Evolutionary conservation across 2,329 filamentous ascomycete species (phyloP), one percentile per base, ranked within the genome.

Genomic region (Dothideomycetes sp.): DNA sequence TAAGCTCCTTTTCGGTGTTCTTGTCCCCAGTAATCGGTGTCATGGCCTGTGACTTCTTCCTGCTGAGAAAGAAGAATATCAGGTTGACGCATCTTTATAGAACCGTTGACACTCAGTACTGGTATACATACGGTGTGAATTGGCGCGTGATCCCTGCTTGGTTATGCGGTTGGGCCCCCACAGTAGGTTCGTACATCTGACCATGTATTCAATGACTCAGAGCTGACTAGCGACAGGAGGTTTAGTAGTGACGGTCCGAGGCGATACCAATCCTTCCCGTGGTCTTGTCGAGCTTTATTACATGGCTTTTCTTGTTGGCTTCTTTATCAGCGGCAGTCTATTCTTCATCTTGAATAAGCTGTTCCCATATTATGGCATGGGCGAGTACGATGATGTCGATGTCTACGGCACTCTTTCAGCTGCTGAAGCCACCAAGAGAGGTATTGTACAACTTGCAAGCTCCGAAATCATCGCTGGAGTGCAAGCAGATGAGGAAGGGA

Each of bases 221-320:
- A n/a, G n/a, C n/a, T n/a, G n/a, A n/a, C n/a, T n/a, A n/a, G n/a
- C n/a, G n/a, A n/a, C n/a, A n/a, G n/a, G n/a, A n/a, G 61, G 63
- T 5, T 47, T 66, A 19, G 36, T 67, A 15, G 50, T 61, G 37
- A 62, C 55, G 4, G 56, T 60, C 7, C 42, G 55, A 15, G 49
- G 55, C 32, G 54, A 57, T 47, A 22, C 47, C 27, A 41, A 51
- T 38, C 60, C 63, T 3, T 55, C 63, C 3, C 52, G 52, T 19
- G 53, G 51, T 3, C 44, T 68, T 27, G 60, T 59, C n/a, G 54
- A 70, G 47, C 45, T 70, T 14, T 69, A 69, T 45, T 68, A 64
- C 41, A 63, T 65, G 54, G 64, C 67, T 0, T 70, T 69, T 43
- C 55, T 69, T 10, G 55, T 66, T 12, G 66, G 65, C 41, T 31